Conservation (phyloP, 768 basidiomycete genomes). For the Podaxis pistillaris region DNA sequence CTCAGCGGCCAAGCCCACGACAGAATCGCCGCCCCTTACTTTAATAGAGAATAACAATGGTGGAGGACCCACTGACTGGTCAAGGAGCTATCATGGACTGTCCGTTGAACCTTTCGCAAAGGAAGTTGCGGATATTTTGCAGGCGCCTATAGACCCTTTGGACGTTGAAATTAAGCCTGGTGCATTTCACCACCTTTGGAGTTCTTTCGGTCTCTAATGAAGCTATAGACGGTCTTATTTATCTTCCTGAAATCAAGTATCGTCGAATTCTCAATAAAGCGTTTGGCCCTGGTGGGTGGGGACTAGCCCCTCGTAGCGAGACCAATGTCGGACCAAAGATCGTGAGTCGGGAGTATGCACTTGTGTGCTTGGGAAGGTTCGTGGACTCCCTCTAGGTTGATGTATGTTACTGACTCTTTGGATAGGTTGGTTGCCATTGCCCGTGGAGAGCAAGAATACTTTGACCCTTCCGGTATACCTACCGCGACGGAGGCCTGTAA, state of each 20-base stretch:
- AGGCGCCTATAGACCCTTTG: slow-evolving; percentile 68
- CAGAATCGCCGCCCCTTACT: not conserved
- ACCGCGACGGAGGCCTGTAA: slow-evolving; percentile 96
- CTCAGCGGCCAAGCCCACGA: not conserved
- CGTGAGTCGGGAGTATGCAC: slow-evolving; percentile 91
- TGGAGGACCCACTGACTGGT: slow-evolving; percentile 71
- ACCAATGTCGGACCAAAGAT: slow-evolving; percentile 86
- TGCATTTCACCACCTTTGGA: slow-evolving; percentile 29
- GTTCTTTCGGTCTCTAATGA: not conserved
- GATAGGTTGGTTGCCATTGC: slow-evolving; percentile 84
- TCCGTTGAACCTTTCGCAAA: slow-evolving; percentile 73
- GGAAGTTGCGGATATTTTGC: slow-evolving; percentile 68
- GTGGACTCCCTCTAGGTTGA: slow-evolving; percentile 22
- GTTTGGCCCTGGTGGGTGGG: slow-evolving; percentile 97
- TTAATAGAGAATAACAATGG: slow-evolving; percentile 5
- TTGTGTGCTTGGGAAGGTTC: slow-evolving; percentile 89
- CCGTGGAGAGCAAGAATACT: slow-evolving; percentile 95
- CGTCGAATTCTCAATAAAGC: slow-evolving; percentile 88
- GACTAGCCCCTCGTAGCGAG: slow-evolving; percentile 89
- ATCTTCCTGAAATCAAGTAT: slow-evolving; percentile 97
- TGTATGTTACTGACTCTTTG: not conserved
- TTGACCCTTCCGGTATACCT: slow-evolving; percentile 85
- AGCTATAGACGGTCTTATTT: slow-evolving; percentile 79
- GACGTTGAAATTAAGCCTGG: slow-evolving; percentile 97
- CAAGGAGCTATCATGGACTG: slow-evolving; percentile 81